phyloP scores from a whole-genome alignment of 768 basidiomycete genomes.

The Dendrothele bispora region DNA sequence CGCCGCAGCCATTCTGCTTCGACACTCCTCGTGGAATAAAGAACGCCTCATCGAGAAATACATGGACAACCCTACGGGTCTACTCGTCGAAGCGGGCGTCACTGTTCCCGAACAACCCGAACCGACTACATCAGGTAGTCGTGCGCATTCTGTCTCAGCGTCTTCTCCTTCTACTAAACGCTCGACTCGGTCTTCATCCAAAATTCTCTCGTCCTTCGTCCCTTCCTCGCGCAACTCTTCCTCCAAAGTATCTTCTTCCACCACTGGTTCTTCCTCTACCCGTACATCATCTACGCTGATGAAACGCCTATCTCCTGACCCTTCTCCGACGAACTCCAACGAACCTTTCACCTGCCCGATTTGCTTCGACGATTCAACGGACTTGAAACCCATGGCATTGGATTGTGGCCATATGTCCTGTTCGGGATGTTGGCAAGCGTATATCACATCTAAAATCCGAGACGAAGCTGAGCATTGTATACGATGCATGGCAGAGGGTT shows the following conservation, averaged over 20 bases:
- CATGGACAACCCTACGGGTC: constrained; percentile 84
- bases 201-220: constrained; percentile 31
- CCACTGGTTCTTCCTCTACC: constrained; percentile 28
- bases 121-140: constrained; percentile 5
- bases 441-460: constrained; percentile 76
- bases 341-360: constrained; percentile 86
- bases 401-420: constrained; percentile 87
- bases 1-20: constrained; percentile 75
- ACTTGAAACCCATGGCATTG: constrained; percentile 63
- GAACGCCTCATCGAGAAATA: constrained; percentile 95
- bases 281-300: constrained; percentile 17
- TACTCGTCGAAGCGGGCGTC: constrained; percentile 76
- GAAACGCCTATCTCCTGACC: background rate
- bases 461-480: constrained; percentile 76
- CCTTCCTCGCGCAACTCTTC: no score
- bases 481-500: constrained; percentile 81
- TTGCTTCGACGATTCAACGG: constrained; percentile 79
- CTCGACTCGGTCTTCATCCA: constrained; percentile 36
- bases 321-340: constrained; percentile 24
- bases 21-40: constrained; percentile 91
- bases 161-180: constrained; percentile 27
- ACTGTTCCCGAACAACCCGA: constrained; percentile 41
- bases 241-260: constrained; percentile 25
- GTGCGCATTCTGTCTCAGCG: constrained; percentile 13
- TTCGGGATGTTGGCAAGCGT: constrained; percentile 80